Percentiles rank a stretch among this genome's conserved stretches.
These are phyloP conservation scores for Macrophomina phaseolina DNA, from an alignment of 2,329 filamentous ascomycete species.

Conservation along the genomic window DNA sequence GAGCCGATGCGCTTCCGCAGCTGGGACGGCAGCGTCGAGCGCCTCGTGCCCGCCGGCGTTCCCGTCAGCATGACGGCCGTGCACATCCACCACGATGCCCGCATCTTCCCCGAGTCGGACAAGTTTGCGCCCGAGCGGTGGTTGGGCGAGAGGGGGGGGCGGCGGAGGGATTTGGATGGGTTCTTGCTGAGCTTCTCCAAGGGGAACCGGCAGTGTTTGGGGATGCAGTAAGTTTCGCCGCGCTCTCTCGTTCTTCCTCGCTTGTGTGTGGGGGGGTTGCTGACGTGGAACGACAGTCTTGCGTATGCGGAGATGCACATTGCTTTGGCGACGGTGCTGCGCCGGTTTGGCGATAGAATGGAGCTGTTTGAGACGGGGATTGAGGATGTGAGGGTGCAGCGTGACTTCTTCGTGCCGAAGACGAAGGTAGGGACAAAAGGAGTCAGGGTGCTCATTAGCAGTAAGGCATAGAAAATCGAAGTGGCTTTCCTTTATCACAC, in stretches of 20 bases:
- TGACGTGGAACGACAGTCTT: slow-evolving; percentile 18
- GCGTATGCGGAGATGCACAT: slow-evolving; percentile 29
- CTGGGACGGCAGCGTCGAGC: not conserved
- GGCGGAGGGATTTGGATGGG: slow-evolving; percentile 32
- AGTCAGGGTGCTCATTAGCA: slow-evolving; percentile 36
- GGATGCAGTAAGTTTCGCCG: slow-evolving; percentile 37
- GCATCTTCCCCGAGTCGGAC: slow-evolving; percentile 40
- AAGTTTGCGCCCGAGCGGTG: slow-evolving; percentile 41
- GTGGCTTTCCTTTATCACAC: no score
- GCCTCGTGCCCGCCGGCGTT: slow-evolving; percentile 28
- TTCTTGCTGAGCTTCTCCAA: slow-evolving; percentile 41
- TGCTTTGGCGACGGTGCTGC: slow-evolving; percentile 28
- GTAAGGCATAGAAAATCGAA: not conserved
- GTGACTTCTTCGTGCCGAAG: slow-evolving; percentile 49
- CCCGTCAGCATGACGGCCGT: slow-evolving; percentile 27
- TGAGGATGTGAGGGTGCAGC: slow-evolving; percentile 40
- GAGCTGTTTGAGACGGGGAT: slow-evolving; percentile 33
- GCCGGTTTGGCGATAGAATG: slow-evolving; percentile 24
- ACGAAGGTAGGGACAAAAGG: slow-evolving; percentile 42
- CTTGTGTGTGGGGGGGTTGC: not conserved
- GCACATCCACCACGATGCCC: slow-evolving; percentile 38
- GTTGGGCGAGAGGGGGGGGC: slow-evolving; percentile 35
- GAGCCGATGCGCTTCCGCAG: slow-evolving; percentile 28
- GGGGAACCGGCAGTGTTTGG: slow-evolving; percentile 40
- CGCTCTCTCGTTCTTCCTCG: not conserved